These are phyloP conservation scores for Candida coleopterorum DNA, from an alignment of 805 yeast genomes.

Conservation along the genomic window DNA sequence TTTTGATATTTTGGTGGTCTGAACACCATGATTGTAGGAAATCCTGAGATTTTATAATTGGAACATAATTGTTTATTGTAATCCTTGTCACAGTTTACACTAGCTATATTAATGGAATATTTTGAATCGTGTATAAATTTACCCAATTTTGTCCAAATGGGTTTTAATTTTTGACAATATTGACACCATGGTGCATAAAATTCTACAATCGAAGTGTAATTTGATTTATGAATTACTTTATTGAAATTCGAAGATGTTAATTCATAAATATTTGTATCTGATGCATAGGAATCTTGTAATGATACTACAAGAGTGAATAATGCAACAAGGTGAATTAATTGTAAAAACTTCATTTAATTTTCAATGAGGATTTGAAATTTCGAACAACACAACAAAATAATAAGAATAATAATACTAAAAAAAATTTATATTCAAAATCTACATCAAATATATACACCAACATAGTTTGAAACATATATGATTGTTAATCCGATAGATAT, in stretches of 20 bases:
- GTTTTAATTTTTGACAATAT: slow-evolving; percentile 71
- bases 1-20: slow-evolving; percentile 65
- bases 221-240: slow-evolving; percentile 59
- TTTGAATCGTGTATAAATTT: slow-evolving; percentile 44
- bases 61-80: slow-evolving; percentile 67
- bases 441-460: slow-evolving; percentile 37
- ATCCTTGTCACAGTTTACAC: slow-evolving; percentile 80
- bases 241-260: slow-evolving; percentile 56
- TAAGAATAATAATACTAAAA: too few species aligned
- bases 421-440: background rate
- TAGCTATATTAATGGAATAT: slow-evolving; percentile 59
- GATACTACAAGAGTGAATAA: slow-evolving; percentile 7
- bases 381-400: background rate
- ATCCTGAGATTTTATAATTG: slow-evolving; percentile 62
- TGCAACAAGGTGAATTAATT: slow-evolving; percentile 1
- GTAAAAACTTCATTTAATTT: background rate
- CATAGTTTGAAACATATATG: slow-evolving; percentile 34
- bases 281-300: slow-evolving; percentile 32
- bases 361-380: background rate
- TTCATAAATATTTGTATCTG: slow-evolving; percentile 47
- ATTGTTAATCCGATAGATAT: slow-evolving; percentile 34
- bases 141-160: slow-evolving; percentile 62
- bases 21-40: slow-evolving; percentile 78
- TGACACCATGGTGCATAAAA: slow-evolving; percentile 99
- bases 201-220: slow-evolving; percentile 78